Conservation (phyloP, 164 flowering plant genomes). For the Houttuynia cordata region DNA sequence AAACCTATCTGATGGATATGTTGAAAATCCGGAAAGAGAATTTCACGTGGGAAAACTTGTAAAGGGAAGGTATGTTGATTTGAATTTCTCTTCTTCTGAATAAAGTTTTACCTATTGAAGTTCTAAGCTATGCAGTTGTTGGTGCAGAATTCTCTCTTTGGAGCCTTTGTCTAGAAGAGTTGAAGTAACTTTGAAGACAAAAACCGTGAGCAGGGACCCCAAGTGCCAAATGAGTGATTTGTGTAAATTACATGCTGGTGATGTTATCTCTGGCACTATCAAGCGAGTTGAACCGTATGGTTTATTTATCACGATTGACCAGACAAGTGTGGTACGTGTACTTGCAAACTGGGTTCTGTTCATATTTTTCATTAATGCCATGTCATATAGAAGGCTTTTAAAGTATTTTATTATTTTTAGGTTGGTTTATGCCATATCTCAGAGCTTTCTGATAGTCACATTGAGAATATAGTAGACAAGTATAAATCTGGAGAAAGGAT, state of each 20-base stretch:
- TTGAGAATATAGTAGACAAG: constrained; percentile 40
- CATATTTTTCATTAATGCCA: neutral
- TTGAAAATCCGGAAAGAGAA: constrained; percentile 57
- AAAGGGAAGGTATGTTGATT: constrained; percentile 44
- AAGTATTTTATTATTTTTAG: constrained; percentile 20
- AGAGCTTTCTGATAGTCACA: constrained; percentile 57
- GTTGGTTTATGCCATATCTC: constrained; percentile 93
- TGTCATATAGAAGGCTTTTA: neutral
- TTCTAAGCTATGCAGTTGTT: neutral
- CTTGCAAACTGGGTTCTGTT: neutral
- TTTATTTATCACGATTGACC: constrained; percentile 62
- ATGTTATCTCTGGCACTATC: constrained; percentile 51
- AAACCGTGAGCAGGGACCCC: constrained; percentile 8
- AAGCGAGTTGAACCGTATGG: constrained; percentile 77
- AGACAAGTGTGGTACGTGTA: constrained; percentile 46
- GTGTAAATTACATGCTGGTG: constrained; percentile 45
- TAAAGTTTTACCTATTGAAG: neutral
- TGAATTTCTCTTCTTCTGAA: neutral
- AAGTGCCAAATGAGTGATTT: constrained; percentile 35
- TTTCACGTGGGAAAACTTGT: constrained; percentile 84
- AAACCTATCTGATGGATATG: constrained; percentile 63
- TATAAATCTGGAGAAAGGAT: constrained; percentile 70
- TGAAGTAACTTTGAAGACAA: constrained; percentile 63
- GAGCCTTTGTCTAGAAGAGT: constrained; percentile 81
- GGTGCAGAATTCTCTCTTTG: constrained; percentile 65